phyloP scores from a whole-genome alignment of 2,329 filamentous ascomycete species.

The Drechslera avenae region DNA sequence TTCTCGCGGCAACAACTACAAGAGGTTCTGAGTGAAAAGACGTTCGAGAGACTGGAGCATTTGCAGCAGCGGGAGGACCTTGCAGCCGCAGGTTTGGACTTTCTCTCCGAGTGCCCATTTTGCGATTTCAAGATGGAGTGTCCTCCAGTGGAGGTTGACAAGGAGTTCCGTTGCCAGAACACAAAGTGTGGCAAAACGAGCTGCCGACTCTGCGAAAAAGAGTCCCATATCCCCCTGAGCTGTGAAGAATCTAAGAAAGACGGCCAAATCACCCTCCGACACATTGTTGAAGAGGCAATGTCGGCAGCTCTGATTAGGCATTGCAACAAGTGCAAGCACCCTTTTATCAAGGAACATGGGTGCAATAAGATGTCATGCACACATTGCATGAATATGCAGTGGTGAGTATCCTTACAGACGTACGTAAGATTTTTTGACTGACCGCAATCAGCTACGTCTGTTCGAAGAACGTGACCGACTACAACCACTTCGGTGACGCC shows the following conservation, averaged over 20 bases:
- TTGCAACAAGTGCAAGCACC: constrained; percentile 74
- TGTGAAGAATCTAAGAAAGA: constrained; percentile 70
- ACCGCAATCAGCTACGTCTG: constrained; percentile 68
- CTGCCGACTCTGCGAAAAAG: constrained; percentile 65
- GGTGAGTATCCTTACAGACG: constrained; percentile 48
- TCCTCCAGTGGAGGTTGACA: constrained; percentile 68
- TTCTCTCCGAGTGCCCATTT: constrained; percentile 77
- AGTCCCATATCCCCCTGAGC: constrained; percentile 72
- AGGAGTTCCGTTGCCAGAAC: constrained; percentile 74
- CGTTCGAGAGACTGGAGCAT: constrained; percentile 67
- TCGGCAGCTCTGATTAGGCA: constrained; percentile 75
- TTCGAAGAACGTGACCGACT: constrained; percentile 65
- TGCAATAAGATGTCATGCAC: constrained; percentile 85
- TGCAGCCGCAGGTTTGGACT: constrained; percentile 71
- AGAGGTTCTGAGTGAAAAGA: constrained; percentile 63
- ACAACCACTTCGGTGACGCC: constrained; percentile 71
- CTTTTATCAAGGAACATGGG: constrained; percentile 77
- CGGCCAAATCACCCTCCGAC: constrained; percentile 64
- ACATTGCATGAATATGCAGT: constrained; percentile 61
- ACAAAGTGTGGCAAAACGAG: constrained; percentile 63
- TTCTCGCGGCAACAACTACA: constrained; percentile 64
- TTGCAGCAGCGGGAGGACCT: constrained; percentile 74
- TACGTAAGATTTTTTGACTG: background rate
- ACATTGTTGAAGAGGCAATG: constrained; percentile 82
- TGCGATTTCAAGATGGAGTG: constrained; percentile 81